Conservation (phyloP, 371 early-diverging fungal species). For the Saksenaea vasiformis region DNA sequence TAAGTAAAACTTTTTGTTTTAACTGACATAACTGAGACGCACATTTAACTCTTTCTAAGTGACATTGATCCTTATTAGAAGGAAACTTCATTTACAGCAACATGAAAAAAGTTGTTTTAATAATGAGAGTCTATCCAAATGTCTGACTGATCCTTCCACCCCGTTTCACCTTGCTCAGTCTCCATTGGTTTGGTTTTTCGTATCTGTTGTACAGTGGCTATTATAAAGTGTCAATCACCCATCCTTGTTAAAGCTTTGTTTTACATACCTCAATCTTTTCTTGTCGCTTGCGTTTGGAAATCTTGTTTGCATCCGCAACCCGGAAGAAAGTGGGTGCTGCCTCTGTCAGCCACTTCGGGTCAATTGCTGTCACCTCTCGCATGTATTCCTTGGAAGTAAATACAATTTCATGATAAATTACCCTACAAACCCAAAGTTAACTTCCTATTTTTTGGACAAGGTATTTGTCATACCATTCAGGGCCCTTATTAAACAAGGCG, state of each 20-base stretch:
- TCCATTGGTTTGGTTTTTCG: conserved; percentile 89
- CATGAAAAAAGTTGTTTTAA: too few relatives aligned
- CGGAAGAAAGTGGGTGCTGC: conserved; percentile 97
- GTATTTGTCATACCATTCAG: conserved; percentile 76
- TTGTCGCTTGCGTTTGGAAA: conserved; percentile 89
- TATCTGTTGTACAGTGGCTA: conserved; percentile 92
- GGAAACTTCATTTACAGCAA: too few relatives aligned
- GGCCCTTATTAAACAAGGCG: conserved; percentile 93
- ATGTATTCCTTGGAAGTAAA: conserved; percentile 98
- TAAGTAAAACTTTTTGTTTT: too few relatives aligned
- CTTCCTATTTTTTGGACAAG: background rate
- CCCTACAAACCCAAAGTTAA: conserved; percentile 54
- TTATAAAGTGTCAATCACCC: background rate
- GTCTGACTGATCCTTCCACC: conserved; percentile 80
- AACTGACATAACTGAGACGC: too few relatives aligned
- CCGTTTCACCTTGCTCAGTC: conserved; percentile 76
- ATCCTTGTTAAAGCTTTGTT: background rate
- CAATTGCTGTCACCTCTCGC: conserved; percentile 95
- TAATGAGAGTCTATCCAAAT: conserved; percentile 51
- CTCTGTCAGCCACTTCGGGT: conserved; percentile 97
- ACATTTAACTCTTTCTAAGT: too few relatives aligned
- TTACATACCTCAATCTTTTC: conserved; percentile 78
- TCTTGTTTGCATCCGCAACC: conserved; percentile 88
- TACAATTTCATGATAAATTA: conserved; percentile 97
- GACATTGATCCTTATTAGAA: too few relatives aligned